phyloP scores from a whole-genome alignment of 2,329 filamentous ascomycete species.

The Fusarium sp. region DNA sequence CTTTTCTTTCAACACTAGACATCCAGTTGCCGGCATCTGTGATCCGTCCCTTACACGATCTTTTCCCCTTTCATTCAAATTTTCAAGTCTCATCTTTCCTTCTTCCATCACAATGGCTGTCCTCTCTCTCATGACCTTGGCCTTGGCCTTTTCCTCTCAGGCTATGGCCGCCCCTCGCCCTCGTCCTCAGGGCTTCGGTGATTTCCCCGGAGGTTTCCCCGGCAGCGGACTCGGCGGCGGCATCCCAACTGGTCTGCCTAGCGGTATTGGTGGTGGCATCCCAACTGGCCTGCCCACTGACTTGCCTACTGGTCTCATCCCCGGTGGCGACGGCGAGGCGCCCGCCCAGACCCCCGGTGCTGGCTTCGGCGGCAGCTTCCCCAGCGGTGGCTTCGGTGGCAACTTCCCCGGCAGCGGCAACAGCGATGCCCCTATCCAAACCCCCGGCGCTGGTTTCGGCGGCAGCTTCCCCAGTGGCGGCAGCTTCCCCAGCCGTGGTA shows the following conservation, averaged over 20 bases:
- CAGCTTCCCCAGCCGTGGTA: not conserved
- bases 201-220: constrained; percentile 18
- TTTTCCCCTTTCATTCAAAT: constrained; percentile 17
- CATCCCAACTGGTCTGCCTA: constrained; percentile 13
- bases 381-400: not conserved
- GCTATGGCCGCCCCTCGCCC: constrained; percentile 36
- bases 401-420: not conserved
- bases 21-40: constrained; percentile 47
- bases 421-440: not conserved
- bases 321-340: not conserved
- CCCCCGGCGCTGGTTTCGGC: constrained; percentile 6
- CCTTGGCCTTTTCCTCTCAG: constrained; percentile 41
- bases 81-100: constrained; percentile 16
- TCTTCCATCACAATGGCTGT: constrained; percentile 41
- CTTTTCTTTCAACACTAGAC: constrained; percentile 39
- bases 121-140: constrained; percentile 42
- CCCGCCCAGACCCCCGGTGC: constrained; percentile 6
- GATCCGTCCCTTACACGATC: constrained; percentile 38
- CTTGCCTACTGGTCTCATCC: not conserved
- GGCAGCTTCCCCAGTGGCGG: not conserved
- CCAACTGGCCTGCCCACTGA: constrained; percentile 5
- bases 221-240: constrained; percentile 25
- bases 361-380: constrained; percentile 9
- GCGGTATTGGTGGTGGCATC: constrained; percentile 13
- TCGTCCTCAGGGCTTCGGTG: constrained; percentile 2